Conservation (phyloP, 768 basidiomycete genomes). For the Fistulinella prunicolor region DNA sequence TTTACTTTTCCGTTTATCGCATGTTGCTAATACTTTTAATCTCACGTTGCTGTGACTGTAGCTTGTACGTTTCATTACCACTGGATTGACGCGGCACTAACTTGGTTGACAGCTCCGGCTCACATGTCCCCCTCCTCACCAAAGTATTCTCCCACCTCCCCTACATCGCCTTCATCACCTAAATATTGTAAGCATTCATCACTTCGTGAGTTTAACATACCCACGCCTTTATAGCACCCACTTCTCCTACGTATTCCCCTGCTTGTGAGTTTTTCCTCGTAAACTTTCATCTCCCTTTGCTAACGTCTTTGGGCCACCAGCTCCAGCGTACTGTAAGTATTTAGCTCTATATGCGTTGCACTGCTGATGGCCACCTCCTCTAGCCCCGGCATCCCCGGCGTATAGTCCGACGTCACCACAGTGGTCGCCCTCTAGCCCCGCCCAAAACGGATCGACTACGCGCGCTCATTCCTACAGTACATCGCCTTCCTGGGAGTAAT, state of each 20-base stretch:
- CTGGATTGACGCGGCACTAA: slow-evolving; percentile 4
- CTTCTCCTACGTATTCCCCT: slow-evolving; percentile 85
- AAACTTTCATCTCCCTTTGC: not conserved
- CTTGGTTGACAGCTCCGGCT: slow-evolving; percentile 53
- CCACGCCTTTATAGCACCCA: slow-evolving; percentile 55
- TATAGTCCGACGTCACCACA: slow-evolving; percentile 85
- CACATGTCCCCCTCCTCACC: slow-evolving; percentile 89
- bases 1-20: slow-evolving; percentile 1
- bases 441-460: slow-evolving; percentile 45
- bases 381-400: slow-evolving; percentile 81
- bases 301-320: slow-evolving; percentile 32
- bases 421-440: slow-evolving; percentile 81
- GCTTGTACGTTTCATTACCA: slow-evolving; percentile 53
- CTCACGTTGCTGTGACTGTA: slow-evolving; percentile 24
- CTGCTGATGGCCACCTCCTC: slow-evolving; percentile 14
- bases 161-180: slow-evolving; percentile 87
- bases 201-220: not conserved
- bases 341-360: not conserved
- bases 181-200: slow-evolving; percentile 70
- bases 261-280: slow-evolving; percentile 57
- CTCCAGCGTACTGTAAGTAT: slow-evolving; percentile 75
- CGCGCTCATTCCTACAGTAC: slow-evolving; percentile 45
- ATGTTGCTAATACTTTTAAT: slow-evolving; percentile 23
- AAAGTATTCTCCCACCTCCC: slow-evolving; percentile 91
- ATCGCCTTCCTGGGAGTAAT: slow-evolving; percentile 53